Percentiles rank a stretch among this genome's conserved stretches.
phyloP scores from a whole-genome alignment of 1,284 basidiomycete species.

The Exobasidium rhododendri region DNA sequence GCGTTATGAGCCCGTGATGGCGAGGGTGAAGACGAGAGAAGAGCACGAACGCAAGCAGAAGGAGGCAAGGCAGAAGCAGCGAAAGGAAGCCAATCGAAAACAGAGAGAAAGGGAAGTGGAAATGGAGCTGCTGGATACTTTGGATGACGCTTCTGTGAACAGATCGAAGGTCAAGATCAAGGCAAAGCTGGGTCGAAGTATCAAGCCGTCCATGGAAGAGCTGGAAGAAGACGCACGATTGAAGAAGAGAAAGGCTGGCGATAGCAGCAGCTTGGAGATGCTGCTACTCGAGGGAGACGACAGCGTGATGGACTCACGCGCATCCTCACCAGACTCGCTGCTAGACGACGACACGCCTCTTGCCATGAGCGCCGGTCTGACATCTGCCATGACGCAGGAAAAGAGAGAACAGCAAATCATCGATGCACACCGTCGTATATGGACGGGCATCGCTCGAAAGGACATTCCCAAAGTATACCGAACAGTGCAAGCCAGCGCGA shows the following conservation, averaged over 20 bases:
- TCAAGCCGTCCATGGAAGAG: not conserved
- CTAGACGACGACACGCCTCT: not conserved
- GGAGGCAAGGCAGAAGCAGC: constrained; percentile 18
- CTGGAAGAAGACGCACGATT: not conserved
- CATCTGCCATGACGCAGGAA: constrained; percentile 14
- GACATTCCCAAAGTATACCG: constrained; percentile 54
- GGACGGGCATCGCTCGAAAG: constrained; percentile 51
- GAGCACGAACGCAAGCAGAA: constrained; percentile 28
- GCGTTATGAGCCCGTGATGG: constrained; percentile 35
- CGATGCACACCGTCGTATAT: constrained; percentile 51
- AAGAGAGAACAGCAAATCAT: constrained; percentile 38
- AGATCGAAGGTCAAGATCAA: constrained; percentile 20
- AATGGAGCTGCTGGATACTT: constrained; percentile 45
- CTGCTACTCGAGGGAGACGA: not conserved
- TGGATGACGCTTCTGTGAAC: constrained; percentile 25
- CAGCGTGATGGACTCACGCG: constrained; percentile 1
- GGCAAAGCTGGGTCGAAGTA: not conserved
- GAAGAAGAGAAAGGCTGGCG: not conserved
- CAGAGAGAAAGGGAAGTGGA: constrained; percentile 45
- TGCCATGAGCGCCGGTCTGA: constrained; percentile 14
- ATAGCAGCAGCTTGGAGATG: not conserved
- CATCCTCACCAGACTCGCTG: not conserved
- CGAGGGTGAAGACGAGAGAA: constrained; percentile 27
- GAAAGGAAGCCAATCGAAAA: constrained; percentile 30
- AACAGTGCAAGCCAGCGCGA: constrained; percentile 44